These are phyloP conservation scores for Alectoria sarmentosa DNA, from an alignment of 495 filamentous ascomycete genomes.

Conservation along the genomic window DNA sequence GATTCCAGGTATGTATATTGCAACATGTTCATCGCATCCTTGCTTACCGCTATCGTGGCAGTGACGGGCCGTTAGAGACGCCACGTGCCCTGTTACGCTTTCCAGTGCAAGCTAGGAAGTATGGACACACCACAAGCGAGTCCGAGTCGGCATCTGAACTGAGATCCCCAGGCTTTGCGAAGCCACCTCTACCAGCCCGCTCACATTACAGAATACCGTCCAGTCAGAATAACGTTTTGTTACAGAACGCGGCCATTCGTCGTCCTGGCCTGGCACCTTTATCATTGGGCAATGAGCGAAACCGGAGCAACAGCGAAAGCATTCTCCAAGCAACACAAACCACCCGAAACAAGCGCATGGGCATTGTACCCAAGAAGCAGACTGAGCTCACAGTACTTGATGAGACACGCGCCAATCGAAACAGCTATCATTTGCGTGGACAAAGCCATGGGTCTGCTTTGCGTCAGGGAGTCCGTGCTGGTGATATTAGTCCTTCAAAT, in stretches of 20 bases:
- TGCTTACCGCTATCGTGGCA: slow-evolving; percentile 27
- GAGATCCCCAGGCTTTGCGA: slow-evolving; percentile 57
- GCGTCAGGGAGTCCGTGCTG: slow-evolving; percentile 42
- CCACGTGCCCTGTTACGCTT: slow-evolving; percentile 76
- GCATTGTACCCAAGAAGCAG: slow-evolving; percentile 69
- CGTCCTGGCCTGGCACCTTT: slow-evolving; percentile 65
- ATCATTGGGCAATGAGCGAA: slow-evolving; percentile 66
- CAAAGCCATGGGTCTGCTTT: slow-evolving; percentile 76
- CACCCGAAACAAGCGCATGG: slow-evolving; percentile 68
- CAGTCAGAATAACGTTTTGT: slow-evolving; percentile 55
- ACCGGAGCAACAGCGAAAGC: slow-evolving; percentile 86
- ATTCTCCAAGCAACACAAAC: slow-evolving; percentile 55
- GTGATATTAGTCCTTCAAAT: slow-evolving; percentile 47
- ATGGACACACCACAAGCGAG: slow-evolving; percentile 39
- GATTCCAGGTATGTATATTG: slow-evolving; percentile 55
- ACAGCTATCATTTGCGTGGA: slow-evolving; percentile 68
- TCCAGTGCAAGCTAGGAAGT: slow-evolving; percentile 60
- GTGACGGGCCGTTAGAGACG: slow-evolving; percentile 55
- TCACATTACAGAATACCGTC: slow-evolving; percentile 76
- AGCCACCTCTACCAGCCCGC: slow-evolving; percentile 64
- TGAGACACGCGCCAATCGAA: slow-evolving; percentile 63
- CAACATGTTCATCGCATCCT: not conserved
- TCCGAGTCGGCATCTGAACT: slow-evolving; percentile 39
- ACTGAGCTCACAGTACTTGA: slow-evolving; percentile 69
- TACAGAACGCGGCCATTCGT: slow-evolving; percentile 48